Base-by-base conservation (phyloP, 495 filamentous ascomycete genomes). In the Jackrogersella minutella region DNA sequence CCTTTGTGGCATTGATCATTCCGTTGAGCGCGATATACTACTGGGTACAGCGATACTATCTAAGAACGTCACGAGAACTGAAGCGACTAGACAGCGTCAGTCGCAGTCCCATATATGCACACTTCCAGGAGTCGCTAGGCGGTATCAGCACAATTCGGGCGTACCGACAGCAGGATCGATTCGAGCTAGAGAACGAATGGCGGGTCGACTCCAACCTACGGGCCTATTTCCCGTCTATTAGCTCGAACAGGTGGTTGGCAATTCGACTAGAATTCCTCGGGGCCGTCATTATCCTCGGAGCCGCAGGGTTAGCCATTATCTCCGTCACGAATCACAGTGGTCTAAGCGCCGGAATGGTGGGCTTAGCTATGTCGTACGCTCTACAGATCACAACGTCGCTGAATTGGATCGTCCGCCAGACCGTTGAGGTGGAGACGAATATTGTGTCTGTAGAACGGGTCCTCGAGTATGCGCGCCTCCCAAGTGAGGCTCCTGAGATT, bases 371-470 rank as follows among this genome's bases (percentile, higher is more conserved):
- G 93, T 96, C 93, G 36, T 97, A 98, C 76, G 95, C 93, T 46
- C 83, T 99, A 64, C 92, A 97, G 79, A 98, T 98, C 73, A 99
- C 96, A 16, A 90, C 92, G 72, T 96, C 93, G n/a, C 82, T 99
- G 63, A 99, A 99, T 81, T 99, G 95, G 95, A 97, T 99, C 70
- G 96, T 99, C 43, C 90, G 96, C 54, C 96, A 99, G 80, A 97
- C 95, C 3, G 96, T 99, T 13, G 96, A 99, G 78, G 96, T 98
- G 28, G 96, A 99, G 82, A 98, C 95, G 34, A 99, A 99, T 78
- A 98, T 98, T 64, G 94, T 99, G 58, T 97, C 96, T 9, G 96
- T 99, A 54, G 96, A 99, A 84, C 90, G 96, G 62, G 92, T 98
- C 39, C 88, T 98, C 59, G 96, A 99, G 78, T 99, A 99, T 76